phyloP scores from a whole-genome alignment of 768 basidiomycete genomes.

The Termitomyces sp. region DNA sequence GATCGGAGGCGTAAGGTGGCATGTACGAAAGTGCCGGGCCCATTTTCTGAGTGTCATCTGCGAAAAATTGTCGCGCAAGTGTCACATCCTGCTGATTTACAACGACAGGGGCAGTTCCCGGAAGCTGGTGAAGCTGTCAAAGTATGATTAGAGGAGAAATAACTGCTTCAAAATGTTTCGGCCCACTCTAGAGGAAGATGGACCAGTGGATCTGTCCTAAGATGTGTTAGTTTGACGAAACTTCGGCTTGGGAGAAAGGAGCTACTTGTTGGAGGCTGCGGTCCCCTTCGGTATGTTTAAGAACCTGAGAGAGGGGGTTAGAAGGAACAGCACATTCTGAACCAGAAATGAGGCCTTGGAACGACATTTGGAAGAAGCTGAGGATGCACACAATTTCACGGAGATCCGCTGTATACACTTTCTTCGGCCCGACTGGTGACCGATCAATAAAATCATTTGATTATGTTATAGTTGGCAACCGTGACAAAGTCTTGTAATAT shows the following conservation, averaged over 20 bases:
- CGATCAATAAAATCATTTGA: conserved; percentile 1
- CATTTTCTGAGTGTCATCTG: conserved; percentile 33
- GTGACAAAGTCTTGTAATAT: too few relatives aligned
- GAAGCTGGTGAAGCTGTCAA: conserved; percentile 70
- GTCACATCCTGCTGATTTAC: conserved; percentile 65
- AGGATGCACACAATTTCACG: background rate
- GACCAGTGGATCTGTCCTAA: conserved; percentile 72
- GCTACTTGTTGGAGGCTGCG: conserved; percentile 82
- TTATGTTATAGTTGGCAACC: too few relatives aligned
- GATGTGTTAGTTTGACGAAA: background rate
- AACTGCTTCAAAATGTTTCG: background rate
- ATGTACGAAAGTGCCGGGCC: conserved; percentile 18
- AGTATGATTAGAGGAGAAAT: background rate
- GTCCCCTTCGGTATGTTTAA: conserved; percentile 89
- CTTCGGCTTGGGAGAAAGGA: conserved; percentile 1
- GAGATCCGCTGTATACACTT: background rate
- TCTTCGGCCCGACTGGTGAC: conserved; percentile 6
- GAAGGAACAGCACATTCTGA: conserved; percentile 82
- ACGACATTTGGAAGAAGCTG: conserved; percentile 46
- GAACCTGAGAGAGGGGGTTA: conserved; percentile 85
- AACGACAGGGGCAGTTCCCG: conserved; percentile 45
- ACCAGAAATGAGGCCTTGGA: conserved; percentile 80
- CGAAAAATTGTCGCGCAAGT: conserved; percentile 80
- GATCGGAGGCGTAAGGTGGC: conserved; percentile 18
- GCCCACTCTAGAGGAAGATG: conserved; percentile 67